phyloP scores from a whole-genome alignment of 139 green algal species.

The Coelastrella sp. region DNA sequence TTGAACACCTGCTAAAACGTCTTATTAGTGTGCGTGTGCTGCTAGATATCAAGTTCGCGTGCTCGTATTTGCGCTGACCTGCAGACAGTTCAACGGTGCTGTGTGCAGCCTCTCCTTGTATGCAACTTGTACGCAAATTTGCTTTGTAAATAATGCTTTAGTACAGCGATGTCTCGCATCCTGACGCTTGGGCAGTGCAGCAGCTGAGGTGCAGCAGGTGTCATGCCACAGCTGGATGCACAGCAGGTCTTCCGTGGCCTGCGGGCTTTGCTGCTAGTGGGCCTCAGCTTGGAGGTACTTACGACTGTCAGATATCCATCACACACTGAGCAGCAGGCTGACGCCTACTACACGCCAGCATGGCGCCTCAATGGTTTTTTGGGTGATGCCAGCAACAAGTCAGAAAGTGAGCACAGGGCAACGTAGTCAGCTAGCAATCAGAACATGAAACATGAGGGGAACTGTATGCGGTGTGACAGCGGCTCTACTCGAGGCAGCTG shows the following conservation, averaged over 20 bases:
- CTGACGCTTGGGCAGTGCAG: not conserved
- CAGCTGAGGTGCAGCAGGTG: not conserved
- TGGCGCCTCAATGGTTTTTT: not conserved
- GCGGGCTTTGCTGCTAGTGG: constrained; percentile 1
- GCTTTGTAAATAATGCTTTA: too few species aligned
- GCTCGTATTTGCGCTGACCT: too few species aligned
- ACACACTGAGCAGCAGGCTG: not conserved
- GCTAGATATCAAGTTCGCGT: too few species aligned
- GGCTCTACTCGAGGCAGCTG: too few species aligned
- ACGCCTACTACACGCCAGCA: not conserved
- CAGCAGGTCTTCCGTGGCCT: not conserved
- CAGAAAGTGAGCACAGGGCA: not conserved
- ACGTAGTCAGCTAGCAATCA: too few species aligned
- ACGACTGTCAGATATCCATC: constrained; percentile 17
- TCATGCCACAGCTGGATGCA: not conserved
- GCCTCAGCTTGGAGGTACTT: not conserved
- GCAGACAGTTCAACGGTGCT: too few species aligned
- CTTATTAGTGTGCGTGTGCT: too few species aligned
- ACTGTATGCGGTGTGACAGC: too few species aligned
- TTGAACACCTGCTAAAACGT: too few species aligned
- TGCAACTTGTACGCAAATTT: too few species aligned
- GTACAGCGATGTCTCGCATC: not conserved
- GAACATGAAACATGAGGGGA: too few species aligned
- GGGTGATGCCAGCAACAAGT: not conserved
- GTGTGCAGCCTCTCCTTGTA: too few species aligned